Evolutionary conservation across 2,329 filamentous ascomycete species (phyloP).

Genomic region (Thermoascus crustaceus): DNA sequence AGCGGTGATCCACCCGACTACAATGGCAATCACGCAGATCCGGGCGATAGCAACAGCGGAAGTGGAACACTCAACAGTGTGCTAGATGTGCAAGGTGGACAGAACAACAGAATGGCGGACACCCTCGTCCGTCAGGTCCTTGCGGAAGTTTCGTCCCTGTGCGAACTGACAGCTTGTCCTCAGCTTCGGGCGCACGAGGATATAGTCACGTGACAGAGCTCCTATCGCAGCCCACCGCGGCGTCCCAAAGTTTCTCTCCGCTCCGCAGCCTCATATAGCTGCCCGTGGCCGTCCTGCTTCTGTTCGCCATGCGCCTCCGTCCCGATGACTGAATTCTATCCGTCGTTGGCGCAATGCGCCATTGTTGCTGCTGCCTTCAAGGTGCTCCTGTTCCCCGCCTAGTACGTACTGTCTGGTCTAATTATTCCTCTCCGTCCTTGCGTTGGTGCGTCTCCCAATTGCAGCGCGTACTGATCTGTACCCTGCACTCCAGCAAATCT

Average conservation of each 20-base stretch:
- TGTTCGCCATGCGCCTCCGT: conserved; percentile 15
- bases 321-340: conserved; percentile 70
- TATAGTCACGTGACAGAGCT: conserved; percentile 4
- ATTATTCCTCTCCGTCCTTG: conserved; percentile 2
- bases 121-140: conserved; percentile 35
- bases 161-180: conserved; percentile 15
- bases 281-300: conserved; percentile 2
- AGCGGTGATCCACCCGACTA: conserved; percentile 40
- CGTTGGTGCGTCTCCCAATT: conserved; percentile 7
- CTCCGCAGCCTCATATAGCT: neutral
- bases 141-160: conserved; percentile 13
- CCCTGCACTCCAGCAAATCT: conserved; percentile 62
- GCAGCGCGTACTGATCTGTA: conserved; percentile 8
- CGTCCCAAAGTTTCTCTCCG: neutral
- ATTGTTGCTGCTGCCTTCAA: conserved; percentile 82
- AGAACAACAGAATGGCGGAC: conserved; percentile 40
- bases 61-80: conserved; percentile 45
- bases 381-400: conserved; percentile 84
- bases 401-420: conserved; percentile 59
- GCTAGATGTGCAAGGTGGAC: conserved; percentile 38
- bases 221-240: no score
- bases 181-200: neutral
- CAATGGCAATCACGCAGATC: conserved; percentile 41
- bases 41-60: conserved; percentile 42
- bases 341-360: conserved; percentile 81